phyloP scores from a whole-genome alignment of 164 flowering plant species.

The Magnolia kwangsiensis region DNA sequence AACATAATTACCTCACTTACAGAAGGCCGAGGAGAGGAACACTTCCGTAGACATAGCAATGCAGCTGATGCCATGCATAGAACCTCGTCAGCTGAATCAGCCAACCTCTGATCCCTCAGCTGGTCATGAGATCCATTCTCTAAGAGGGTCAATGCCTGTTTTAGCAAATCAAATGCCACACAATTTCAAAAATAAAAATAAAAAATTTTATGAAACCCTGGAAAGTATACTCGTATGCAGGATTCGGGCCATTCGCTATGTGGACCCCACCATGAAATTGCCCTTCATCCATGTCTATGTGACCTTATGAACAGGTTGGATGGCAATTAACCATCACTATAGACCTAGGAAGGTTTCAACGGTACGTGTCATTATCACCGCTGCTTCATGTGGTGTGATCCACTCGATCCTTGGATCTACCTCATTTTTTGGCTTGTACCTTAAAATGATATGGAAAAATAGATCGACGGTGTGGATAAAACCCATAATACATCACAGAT shows the following conservation, averaged over 20 bases:
- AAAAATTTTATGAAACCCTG: background rate
- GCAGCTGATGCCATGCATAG: conserved; percentile 33
- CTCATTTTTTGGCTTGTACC: too few species aligned
- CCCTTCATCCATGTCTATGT: background rate
- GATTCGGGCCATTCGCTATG: background rate
- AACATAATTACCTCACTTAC: conserved; percentile 27
- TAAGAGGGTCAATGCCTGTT: conserved; percentile 36
- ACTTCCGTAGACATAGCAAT: conserved; percentile 30
- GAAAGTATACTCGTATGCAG: background rate
- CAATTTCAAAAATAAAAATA: background rate
- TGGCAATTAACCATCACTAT: too few species aligned
- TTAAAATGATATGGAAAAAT: too few species aligned
- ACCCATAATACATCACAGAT: too few species aligned
- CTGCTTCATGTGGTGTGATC: too few species aligned
- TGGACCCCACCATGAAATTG: background rate
- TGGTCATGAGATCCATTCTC: conserved; percentile 24
- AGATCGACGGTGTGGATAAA: too few species aligned
- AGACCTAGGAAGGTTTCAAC: too few species aligned
- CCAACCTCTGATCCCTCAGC: conserved; percentile 35
- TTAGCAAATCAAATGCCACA: background rate
- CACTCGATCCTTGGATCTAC: too few species aligned
- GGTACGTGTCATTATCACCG: too few species aligned
- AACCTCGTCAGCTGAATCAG: conserved; percentile 11
- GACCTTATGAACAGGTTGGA: background rate
- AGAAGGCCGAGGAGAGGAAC: conserved; percentile 12